Evolutionary conservation across 768 basidiomycete genomes (phyloP), one percentile per base, ranked within the genome.

Genomic region (Tricholoma terreum): DNA sequence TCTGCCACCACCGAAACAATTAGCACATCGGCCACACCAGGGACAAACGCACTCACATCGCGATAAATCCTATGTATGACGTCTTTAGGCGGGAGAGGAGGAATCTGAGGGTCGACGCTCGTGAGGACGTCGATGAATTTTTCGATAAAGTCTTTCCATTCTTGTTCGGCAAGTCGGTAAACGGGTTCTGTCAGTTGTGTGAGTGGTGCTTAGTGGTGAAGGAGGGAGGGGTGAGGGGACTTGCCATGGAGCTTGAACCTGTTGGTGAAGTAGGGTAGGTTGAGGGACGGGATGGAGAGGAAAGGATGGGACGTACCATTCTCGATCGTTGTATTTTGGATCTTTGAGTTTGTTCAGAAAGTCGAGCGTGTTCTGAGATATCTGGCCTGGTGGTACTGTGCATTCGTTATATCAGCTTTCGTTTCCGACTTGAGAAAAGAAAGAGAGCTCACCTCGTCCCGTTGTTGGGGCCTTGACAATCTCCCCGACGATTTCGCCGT

Each of bases 1-100:
- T 70, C 90, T 93, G 57, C 6, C n/a, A n/a, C n/a, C n/a, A n/a
- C n/a, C n/a, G n/a, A n/a, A 55, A 34, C 1, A 27, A 27, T 27
- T 6, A 27, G 27, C n/a, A 19, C 55, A 2, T 40, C 38, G 7
- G 50, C 45, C 30, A 27, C 15, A 57, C 50, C 53, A 14, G 48
- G 19, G 52, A 33, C 40, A 9, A 55, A 22, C 42, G 4, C 14
- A 70, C 81, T 36, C 50, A 90, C 91, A 69, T 98, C 96, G 45
- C 95, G 86, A 68, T 97, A 96, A 38, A 98, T 94, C 14, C 96
- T 80, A 70, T 98, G 92, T 55, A 91, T 85, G 21, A 96, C 81
- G 63, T 99, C 96, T 65, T 94, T 95, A 0, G 92, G 84, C 0
- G 97, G 97, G 2, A 98, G 76, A 7, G 83, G 85, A 0, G 97